Evolutionary conservation across 2,329 filamentous ascomycete species (phyloP).

Genomic region (Chlorencoelia australis): DNA sequence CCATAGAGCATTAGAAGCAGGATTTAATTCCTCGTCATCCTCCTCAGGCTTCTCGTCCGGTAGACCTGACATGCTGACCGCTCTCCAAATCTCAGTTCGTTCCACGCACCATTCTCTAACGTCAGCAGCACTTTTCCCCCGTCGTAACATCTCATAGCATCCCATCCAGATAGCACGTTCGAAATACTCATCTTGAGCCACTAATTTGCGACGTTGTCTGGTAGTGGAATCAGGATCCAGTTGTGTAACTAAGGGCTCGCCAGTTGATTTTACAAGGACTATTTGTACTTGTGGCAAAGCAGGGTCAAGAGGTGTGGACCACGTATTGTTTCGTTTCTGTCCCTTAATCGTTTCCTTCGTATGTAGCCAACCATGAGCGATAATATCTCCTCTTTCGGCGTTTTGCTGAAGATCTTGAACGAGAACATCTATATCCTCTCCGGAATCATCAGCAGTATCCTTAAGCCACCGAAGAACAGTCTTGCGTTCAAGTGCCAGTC

Average conservation of each 20-base stretch:
- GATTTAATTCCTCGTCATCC: slow-evolving; percentile 36
- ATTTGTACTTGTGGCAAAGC: slow-evolving; percentile 45
- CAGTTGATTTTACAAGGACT: slow-evolving; percentile 47
- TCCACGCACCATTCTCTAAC: slow-evolving; percentile 82
- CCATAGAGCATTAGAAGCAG: slow-evolving; percentile 52
- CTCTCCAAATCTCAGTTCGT: slow-evolving; percentile 81
- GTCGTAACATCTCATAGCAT: slow-evolving; percentile 86
- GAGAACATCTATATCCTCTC: slow-evolving; percentile 63
- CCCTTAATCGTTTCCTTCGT: slow-evolving; percentile 85
- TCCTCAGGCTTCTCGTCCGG: slow-evolving; percentile 42
- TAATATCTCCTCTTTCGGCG: slow-evolving; percentile 69
- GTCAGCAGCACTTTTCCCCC: slow-evolving; percentile 63
- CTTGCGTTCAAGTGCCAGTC: slow-evolving; percentile 66
- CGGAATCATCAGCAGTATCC: slow-evolving; percentile 56
- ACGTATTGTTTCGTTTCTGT: slow-evolving; percentile 68
- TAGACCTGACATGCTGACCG: slow-evolving; percentile 67
- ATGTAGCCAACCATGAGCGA: slow-evolving; percentile 85
- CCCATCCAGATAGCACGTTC: slow-evolving; percentile 87
- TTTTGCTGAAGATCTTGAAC: slow-evolving; percentile 66
- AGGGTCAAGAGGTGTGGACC: slow-evolving; percentile 55
- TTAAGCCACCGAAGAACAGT: slow-evolving; percentile 82
- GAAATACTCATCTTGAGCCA: slow-evolving; percentile 76
- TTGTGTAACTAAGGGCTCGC: slow-evolving; percentile 66
- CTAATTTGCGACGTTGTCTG: slow-evolving; percentile 65
- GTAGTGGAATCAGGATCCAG: slow-evolving; percentile 85